phyloP scores from a whole-genome alignment of 2,329 filamentous ascomycete species.

The Ascocoryne sarcoides region DNA sequence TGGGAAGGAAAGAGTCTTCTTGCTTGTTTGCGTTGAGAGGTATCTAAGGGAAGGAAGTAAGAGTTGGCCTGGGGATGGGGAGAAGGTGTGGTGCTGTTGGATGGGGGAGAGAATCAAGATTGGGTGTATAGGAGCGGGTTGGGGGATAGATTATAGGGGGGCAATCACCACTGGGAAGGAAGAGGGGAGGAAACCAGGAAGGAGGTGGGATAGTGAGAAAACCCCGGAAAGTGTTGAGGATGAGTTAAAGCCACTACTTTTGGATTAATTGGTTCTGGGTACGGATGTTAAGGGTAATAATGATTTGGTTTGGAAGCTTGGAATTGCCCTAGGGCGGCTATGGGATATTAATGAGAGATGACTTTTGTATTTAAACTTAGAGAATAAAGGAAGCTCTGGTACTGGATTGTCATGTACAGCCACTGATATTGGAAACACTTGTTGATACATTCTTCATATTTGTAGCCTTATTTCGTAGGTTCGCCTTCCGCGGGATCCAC shows the following conservation, averaged over 20 bases:
- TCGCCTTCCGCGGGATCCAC: slow-evolving; percentile 20
- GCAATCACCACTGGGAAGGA: not conserved
- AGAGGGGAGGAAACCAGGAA: not conserved
- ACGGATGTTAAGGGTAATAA: too few species aligned
- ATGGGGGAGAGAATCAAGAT: not conserved
- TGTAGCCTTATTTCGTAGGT: slow-evolving; percentile 2
- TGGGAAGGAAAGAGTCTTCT: not conserved
- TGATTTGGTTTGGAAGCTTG: too few species aligned
- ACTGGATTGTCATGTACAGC: too few species aligned
- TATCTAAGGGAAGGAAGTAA: not conserved
- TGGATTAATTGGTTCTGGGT: too few species aligned
- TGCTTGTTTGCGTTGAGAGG: not conserved
- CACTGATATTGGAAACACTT: slow-evolving; percentile 1
- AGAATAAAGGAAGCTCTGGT: too few species aligned
- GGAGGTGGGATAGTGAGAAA: too few species aligned
- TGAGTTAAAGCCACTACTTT: too few species aligned
- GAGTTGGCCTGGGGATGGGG: not conserved
- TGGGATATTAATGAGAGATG: too few species aligned
- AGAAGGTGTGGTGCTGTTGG: not conserved
- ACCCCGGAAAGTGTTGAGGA: too few species aligned
- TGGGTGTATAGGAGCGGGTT: not conserved
- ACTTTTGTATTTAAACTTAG: too few species aligned
- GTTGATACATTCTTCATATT: slow-evolving; percentile 5
- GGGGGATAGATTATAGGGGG: not conserved
- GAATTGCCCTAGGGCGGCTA: too few species aligned